phyloP scores from a whole-genome alignment of 2,329 filamentous ascomycete species.

The Talaromyces sp. region DNA sequence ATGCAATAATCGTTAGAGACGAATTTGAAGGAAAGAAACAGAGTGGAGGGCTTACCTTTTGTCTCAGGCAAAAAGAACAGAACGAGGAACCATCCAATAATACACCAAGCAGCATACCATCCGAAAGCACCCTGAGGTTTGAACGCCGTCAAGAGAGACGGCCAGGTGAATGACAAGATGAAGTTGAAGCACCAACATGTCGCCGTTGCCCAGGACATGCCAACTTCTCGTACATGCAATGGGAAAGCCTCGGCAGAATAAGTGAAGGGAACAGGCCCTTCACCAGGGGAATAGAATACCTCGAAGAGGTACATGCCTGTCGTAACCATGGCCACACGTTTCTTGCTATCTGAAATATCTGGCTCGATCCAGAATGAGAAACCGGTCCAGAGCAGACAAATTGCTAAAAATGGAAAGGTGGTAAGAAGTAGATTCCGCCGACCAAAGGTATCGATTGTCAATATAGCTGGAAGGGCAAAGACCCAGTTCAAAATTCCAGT shows the following conservation, averaged over 20 bases:
- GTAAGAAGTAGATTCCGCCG: conserved; percentile 57
- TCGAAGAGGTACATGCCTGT: conserved; percentile 46
- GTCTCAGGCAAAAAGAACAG: conserved; percentile 50
- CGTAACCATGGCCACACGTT: conserved; percentile 39
- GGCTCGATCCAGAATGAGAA: conserved; percentile 48
- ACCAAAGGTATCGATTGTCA: conserved; percentile 63
- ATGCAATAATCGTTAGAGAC: not conserved
- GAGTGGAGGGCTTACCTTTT: conserved; percentile 28
- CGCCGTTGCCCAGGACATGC: conserved; percentile 55
- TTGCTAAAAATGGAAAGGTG: conserved; percentile 58
- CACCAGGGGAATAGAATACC: conserved; percentile 51
- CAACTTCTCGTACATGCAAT: conserved; percentile 56
- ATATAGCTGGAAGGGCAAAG: conserved; percentile 59
- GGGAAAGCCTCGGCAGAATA: conserved; percentile 63
- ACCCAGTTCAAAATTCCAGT: conserved; percentile 63
- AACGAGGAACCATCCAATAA: conserved; percentile 50
- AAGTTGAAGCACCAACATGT: conserved; percentile 56
- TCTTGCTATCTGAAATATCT: conserved; percentile 24
- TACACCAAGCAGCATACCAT: conserved; percentile 54
- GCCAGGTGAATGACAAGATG: conserved; percentile 51
- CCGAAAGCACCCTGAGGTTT: conserved; percentile 51
- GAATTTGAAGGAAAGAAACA: not conserved
- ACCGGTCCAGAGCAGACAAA: conserved; percentile 46
- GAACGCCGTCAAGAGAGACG: conserved; percentile 44
- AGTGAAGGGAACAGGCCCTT: conserved; percentile 59